phyloP scores from a whole-genome alignment of 2,329 filamentous ascomycete species.

The Diatrype stigma region DNA sequence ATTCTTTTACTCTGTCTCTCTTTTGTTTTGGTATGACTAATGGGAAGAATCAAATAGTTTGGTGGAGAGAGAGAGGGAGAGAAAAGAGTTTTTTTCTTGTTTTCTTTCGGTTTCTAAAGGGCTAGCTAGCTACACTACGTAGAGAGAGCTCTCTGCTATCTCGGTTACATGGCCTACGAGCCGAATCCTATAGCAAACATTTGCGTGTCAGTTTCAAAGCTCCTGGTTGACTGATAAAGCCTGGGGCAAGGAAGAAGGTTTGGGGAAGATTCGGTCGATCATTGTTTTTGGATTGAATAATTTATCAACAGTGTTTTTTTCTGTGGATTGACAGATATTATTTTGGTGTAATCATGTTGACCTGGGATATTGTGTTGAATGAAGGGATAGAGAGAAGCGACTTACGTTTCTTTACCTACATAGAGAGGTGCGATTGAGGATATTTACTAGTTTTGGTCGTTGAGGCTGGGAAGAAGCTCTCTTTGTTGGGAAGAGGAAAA shows the following conservation, averaged over 20 bases:
- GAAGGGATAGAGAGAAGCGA: too few relatives aligned
- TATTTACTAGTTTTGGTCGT: too few relatives aligned
- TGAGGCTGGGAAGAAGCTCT: too few relatives aligned
- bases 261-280: slow-evolving; percentile 31
- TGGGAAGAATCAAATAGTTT: too few relatives aligned
- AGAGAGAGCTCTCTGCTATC: neutral
- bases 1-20: slow-evolving; percentile 4
- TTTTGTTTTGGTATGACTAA: slow-evolving; percentile 2
- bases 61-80: too few relatives aligned
- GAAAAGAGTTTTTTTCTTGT: too few relatives aligned
- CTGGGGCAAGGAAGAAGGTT: slow-evolving; percentile 10
- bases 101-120: slow-evolving; percentile 15
- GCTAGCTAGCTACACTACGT: slow-evolving; percentile 2
- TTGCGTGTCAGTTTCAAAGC: neutral
- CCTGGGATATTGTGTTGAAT: neutral
- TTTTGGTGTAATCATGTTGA: slow-evolving; percentile 58
- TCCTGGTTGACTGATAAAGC: neutral
- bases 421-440: too few relatives aligned
- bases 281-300: slow-evolving; percentile 43
- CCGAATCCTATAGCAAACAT: neutral
- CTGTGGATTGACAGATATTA: slow-evolving; percentile 83
- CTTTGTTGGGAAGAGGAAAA: too few relatives aligned
- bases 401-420: too few relatives aligned
- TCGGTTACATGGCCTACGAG: neutral
- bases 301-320: slow-evolving; percentile 51